phyloP scores from a whole-genome alignment of 805 yeast species.

The Scheffersomyces ergatensis region DNA sequence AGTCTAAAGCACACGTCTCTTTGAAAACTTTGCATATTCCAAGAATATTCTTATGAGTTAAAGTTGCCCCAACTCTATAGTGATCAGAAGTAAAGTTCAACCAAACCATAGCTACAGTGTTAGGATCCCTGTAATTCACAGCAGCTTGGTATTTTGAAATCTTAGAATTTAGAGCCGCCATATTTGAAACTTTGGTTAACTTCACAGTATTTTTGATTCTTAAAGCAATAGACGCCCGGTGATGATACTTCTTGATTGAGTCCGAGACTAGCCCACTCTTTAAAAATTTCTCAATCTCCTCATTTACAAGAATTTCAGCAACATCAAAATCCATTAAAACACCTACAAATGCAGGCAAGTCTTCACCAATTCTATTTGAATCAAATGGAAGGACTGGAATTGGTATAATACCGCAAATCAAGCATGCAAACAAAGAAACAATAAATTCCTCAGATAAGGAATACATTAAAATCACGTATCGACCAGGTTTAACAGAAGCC shows the following conservation, averaged over 20 bases:
- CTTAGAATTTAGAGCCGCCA: constrained; percentile 41
- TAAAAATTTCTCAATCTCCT: constrained; percentile 66
- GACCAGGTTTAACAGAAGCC: constrained; percentile 62
- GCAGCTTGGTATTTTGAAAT: constrained; percentile 43
- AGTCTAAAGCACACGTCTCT: constrained; percentile 83
- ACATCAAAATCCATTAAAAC: constrained; percentile 72
- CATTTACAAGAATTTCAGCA: constrained; percentile 70
- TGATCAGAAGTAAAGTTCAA: constrained; percentile 72
- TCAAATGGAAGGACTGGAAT: constrained; percentile 76
- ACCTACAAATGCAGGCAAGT: constrained; percentile 61
- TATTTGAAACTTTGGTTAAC: constrained; percentile 39
- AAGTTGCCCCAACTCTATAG: constrained; percentile 53
- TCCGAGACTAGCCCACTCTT: constrained; percentile 66
- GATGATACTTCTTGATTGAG: constrained; percentile 49
- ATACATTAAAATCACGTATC: constrained; percentile 75
- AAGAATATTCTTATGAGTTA: constrained; percentile 62
- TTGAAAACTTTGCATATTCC: constrained; percentile 85
- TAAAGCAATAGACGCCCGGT: constrained; percentile 37
- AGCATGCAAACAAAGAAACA: constrained; percentile 82
- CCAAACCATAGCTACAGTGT: constrained; percentile 60
- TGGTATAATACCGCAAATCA: constrained; percentile 74
- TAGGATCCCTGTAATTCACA: constrained; percentile 34
- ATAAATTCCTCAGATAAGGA: constrained; percentile 85
- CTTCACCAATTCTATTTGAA: constrained; percentile 66
- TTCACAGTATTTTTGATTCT: constrained; percentile 68